These are phyloP conservation scores for Candida ipomoeae DNA, from an alignment of 805 yeast genomes.

Conservation along the genomic window DNA sequence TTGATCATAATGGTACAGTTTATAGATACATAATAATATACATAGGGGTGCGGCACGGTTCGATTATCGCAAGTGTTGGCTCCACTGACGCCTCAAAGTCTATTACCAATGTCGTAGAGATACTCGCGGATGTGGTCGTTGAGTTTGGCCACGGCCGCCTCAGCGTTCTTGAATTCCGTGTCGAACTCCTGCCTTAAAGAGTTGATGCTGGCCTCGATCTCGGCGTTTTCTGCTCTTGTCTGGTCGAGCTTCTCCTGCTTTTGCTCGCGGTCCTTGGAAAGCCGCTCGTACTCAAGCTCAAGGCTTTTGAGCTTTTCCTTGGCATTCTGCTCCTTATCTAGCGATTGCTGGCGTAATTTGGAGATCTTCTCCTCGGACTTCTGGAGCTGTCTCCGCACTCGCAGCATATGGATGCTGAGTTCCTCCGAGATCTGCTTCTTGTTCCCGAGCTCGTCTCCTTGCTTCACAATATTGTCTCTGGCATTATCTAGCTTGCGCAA, in stretches of 20 bases:
- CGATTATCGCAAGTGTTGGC: not conserved
- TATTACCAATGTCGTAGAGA: slow-evolving; percentile 46
- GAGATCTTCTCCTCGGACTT: slow-evolving; percentile 46
- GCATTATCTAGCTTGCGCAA: slow-evolving; percentile 40
- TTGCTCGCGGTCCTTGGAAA: slow-evolving; percentile 45
- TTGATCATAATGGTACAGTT: not conserved
- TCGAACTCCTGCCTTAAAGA: slow-evolving; percentile 43
- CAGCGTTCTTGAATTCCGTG: slow-evolving; percentile 49
- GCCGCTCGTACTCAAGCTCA: slow-evolving; percentile 42
- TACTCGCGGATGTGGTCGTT: slow-evolving; percentile 54
- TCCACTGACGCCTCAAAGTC: slow-evolving; percentile 10
- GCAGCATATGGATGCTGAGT: slow-evolving; percentile 39
- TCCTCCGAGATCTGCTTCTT: slow-evolving; percentile 36
- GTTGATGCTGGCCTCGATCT: slow-evolving; percentile 38
- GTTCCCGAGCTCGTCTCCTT: slow-evolving; percentile 38
- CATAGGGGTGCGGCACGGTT: not conserved
- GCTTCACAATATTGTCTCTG: slow-evolving; percentile 23
- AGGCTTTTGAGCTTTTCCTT: slow-evolving; percentile 42
- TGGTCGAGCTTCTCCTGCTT: slow-evolving; percentile 47
- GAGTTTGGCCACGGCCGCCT: slow-evolving; percentile 50
- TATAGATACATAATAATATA: slow-evolving; percentile 3
- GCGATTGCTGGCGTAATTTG: slow-evolving; percentile 41
- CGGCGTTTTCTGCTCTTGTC: slow-evolving; percentile 45
- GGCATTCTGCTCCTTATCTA: slow-evolving; percentile 41
- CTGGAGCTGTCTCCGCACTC: slow-evolving; percentile 47